These are phyloP conservation scores for Purshia tridentata DNA, from an alignment of 306 rosid species.

Conservation along the genomic window DNA sequence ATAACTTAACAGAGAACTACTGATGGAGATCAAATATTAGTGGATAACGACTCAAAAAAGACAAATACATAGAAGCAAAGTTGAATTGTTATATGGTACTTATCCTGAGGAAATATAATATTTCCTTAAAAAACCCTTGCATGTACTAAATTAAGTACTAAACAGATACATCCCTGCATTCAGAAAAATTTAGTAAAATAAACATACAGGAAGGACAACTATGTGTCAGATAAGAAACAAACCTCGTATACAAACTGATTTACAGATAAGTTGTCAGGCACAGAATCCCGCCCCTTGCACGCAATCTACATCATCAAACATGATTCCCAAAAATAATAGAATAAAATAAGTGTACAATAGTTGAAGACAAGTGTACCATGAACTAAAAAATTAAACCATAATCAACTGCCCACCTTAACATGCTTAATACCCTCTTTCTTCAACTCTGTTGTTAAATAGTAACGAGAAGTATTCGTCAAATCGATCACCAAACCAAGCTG, in stretches of 20 bases:
- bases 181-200: not conserved
- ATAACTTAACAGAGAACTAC: not conserved
- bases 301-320: slow-evolving; percentile 66
- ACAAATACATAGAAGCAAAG: not conserved
- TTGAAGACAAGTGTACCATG: slow-evolving; percentile 8
- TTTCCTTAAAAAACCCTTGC: not conserved
- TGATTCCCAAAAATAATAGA: slow-evolving; percentile 25
- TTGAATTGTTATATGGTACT: not conserved
- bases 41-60: not conserved
- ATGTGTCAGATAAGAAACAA: slow-evolving; percentile 38
- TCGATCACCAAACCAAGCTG: slow-evolving; percentile 99
- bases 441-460: slow-evolving; percentile 75
- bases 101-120: not conserved
- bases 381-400: slow-evolving; percentile 21
- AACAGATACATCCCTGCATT: not conserved
- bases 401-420: slow-evolving; percentile 64
- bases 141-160: not conserved
- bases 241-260: slow-evolving; percentile 94
- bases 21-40: not conserved
- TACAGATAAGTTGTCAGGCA: slow-evolving; percentile 84
- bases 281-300: slow-evolving; percentile 93
- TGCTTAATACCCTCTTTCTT: slow-evolving; percentile 97
- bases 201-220: slow-evolving; percentile 4
- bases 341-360: slow-evolving; percentile 15
- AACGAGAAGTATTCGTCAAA: slow-evolving; percentile 87